These are phyloP conservation scores for Lagerstroemia fauriei DNA, from an alignment of 441 rosid species.

Conservation along the genomic window DNA sequence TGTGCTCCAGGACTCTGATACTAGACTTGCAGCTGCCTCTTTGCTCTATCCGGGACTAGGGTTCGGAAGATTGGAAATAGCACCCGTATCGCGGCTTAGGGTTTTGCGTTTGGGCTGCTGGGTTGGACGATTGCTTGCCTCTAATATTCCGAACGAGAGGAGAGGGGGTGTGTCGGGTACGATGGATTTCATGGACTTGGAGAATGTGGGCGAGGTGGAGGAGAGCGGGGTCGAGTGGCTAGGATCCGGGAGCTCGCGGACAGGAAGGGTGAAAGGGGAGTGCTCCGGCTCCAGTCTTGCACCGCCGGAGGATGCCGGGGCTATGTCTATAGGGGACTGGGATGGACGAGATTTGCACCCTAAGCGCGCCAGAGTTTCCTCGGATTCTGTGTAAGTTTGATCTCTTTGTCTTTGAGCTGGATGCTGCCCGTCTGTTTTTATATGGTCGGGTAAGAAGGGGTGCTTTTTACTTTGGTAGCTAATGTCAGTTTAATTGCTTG, in stretches of 20 bases:
- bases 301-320: constrained; percentile 14
- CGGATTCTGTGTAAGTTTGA: constrained; percentile 54
- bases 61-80: constrained; percentile 10
- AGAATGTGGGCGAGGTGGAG: constrained; percentile 30
- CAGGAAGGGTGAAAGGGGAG: constrained; percentile 55
- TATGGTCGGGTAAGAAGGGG: neutral
- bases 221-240: constrained; percentile 19
- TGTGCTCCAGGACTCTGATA: too few relatives aligned
- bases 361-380: constrained; percentile 76
- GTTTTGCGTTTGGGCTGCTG: constrained; percentile 33
- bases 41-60: neutral
- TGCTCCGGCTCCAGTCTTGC: constrained; percentile 37
- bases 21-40: too few relatives aligned
- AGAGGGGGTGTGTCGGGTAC: constrained; percentile 24
- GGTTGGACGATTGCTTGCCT: constrained; percentile 76
- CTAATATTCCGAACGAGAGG: constrained; percentile 56
- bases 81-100: constrained; percentile 56
- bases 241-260: constrained; percentile 24
- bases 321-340: constrained; percentile 36
- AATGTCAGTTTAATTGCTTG: neutral
- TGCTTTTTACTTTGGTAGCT: neutral
- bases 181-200: constrained; percentile 44
- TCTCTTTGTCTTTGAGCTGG: neutral
- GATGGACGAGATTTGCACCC: constrained; percentile 57
- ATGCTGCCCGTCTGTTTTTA: neutral